phyloP scores from a whole-genome alignment of 2,329 filamentous ascomycete genomes.

The Domatiomyces globalis region DNA sequence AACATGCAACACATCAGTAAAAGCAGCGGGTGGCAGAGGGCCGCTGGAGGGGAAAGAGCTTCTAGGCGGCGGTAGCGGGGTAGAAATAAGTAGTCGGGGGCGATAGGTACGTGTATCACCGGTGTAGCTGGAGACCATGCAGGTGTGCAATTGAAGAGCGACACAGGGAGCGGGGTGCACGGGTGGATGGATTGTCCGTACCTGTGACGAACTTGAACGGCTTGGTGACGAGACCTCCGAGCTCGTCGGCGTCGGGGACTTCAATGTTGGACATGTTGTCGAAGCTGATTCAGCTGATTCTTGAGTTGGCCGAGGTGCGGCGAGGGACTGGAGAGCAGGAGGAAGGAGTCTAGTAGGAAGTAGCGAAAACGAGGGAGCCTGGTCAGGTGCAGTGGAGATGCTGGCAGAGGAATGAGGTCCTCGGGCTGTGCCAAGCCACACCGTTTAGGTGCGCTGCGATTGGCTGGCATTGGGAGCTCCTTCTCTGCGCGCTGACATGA shows the following conservation, averaged over 20 bases:
- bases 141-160: neutral
- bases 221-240: conserved; percentile 75
- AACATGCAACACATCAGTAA: conserved; percentile 3
- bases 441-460: conserved; percentile 5
- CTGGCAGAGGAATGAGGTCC: neutral
- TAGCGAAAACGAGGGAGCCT: conserved; percentile 6
- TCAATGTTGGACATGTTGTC: conserved; percentile 67
- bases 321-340: conserved; percentile 15
- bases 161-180: neutral
- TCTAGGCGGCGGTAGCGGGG: neutral
- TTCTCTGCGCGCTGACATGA: conserved; percentile 4
- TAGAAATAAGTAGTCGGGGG: neutral
- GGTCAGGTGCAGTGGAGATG: conserved; percentile 15
- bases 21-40: neutral
- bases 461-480: conserved; percentile 1
- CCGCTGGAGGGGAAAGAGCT: neutral
- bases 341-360: conserved; percentile 16
- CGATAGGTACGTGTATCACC: neutral
- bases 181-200: conserved; percentile 18
- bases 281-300: neutral
- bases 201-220: conserved; percentile 67
- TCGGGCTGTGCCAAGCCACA: conserved; percentile 3
- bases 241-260: conserved; percentile 51
- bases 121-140: neutral
- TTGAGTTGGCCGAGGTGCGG: conserved; percentile 20